A percentile compares a stretch with the other conserved stretches of the same genome.
phyloP scores from a whole-genome alignment of 2,329 filamentous ascomycete species.

The Clarireedia monteithiana region DNA sequence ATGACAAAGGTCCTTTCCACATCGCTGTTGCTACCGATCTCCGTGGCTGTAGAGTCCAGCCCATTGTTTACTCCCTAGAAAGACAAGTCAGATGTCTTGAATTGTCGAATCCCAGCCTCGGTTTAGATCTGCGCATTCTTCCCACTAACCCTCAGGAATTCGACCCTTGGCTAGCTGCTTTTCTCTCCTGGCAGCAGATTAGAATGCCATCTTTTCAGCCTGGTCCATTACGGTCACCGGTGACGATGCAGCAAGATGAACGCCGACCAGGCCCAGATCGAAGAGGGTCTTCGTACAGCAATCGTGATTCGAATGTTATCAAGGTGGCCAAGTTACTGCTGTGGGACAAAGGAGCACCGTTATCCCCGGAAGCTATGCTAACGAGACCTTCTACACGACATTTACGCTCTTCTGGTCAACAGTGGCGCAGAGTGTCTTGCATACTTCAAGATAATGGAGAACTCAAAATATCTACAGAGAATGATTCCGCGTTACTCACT shows the following conservation, averaged over 20 bases:
- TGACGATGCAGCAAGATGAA: constrained; percentile 12
- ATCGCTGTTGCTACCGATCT: constrained; percentile 64
- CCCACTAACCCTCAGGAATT: constrained; percentile 58
- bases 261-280: constrained; percentile 28
- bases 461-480: constrained; percentile 82
- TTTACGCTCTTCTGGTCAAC: constrained; percentile 44
- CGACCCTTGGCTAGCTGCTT: constrained; percentile 71
- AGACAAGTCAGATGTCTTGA: constrained; percentile 44
- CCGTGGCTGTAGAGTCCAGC: constrained; percentile 63
- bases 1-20: constrained; percentile 57
- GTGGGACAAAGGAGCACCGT: constrained; percentile 70
- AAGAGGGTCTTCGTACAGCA: constrained; percentile 44
- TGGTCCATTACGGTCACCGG: constrained; percentile 14
- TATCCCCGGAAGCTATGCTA: constrained; percentile 45
- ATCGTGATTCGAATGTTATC: constrained; percentile 81
- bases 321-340: constrained; percentile 88
- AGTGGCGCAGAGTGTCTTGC: constrained; percentile 83
- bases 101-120: constrained; percentile 44
- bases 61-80: constrained; percentile 38
- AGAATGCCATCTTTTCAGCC: constrained; percentile 36
- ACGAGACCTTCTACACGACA: constrained; percentile 46
- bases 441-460: constrained; percentile 92
- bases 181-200: constrained; percentile 76
- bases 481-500: constrained; percentile 71
- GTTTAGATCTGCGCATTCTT: constrained; percentile 55